Percentiles rank a stretch among this genome's conserved stretches.
Evolutionary conservation across 345 rosid species (phyloP).

Genomic region (Xanthoceras sorbifolium): DNA sequence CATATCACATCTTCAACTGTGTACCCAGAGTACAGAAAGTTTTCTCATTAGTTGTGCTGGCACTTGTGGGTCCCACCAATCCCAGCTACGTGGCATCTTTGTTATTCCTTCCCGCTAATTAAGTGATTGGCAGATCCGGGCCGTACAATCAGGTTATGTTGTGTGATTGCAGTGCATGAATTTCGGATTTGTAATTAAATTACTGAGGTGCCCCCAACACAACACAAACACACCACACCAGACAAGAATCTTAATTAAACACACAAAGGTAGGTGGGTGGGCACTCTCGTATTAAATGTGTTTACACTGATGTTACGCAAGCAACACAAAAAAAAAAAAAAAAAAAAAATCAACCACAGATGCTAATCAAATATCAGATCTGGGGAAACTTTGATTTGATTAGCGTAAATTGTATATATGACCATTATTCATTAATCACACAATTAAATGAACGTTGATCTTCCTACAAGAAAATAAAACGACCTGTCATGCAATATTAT

Average conservation of each 20-base stretch:
- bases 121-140: background rate
- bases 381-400: background rate
- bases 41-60: no score
- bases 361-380: background rate
- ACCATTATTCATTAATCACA: background rate
- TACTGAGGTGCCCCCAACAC: background rate
- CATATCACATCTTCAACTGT: no score
- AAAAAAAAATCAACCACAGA: background rate
- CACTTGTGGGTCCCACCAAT: background rate
- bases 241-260: no score
- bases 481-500: background rate
- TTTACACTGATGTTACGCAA: background rate
- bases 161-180: background rate
- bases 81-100: background rate
- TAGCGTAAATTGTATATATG: background rate
- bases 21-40: no score
- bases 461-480: slow-evolving; percentile 4
- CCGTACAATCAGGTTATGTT: background rate
- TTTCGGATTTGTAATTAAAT: background rate
- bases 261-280: background rate
- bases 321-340: background rate
- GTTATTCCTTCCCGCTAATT: slow-evolving; percentile 5
- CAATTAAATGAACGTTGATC: slow-evolving; percentile 8
- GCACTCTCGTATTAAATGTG: background rate
- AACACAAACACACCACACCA: no score